A percentile compares a stretch with the other conserved stretches of the same genome.
Conservation (phyloP, 2,329 filamentous ascomycete species). For the Aspergillus caelatus region DNA sequence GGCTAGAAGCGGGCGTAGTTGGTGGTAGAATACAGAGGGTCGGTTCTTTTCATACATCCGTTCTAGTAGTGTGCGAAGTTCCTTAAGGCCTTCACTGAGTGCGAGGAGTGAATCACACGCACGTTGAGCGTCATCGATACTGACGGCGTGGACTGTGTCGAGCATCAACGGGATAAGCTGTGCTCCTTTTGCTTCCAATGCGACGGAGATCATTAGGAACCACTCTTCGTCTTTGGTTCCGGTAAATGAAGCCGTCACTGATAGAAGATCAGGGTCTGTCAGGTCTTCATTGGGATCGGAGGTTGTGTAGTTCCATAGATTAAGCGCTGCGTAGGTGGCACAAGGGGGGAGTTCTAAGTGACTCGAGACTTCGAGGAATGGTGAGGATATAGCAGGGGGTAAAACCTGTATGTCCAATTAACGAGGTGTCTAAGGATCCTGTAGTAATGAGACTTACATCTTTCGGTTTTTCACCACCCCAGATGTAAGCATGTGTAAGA, state of each 20-base stretch:
- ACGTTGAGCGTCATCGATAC: conserved; percentile 37
- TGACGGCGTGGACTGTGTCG: conserved; percentile 50
- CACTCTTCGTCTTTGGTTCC: conserved; percentile 46
- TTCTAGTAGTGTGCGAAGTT: conserved; percentile 47
- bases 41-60: conserved; percentile 56
- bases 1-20: conserved; percentile 55
- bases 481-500: conserved; percentile 79
- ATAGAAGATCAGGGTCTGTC: conserved; percentile 41
- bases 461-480: conserved; percentile 72
- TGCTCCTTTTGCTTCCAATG: conserved; percentile 56
- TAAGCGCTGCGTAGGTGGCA: conserved; percentile 47
- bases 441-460: conserved; percentile 54
- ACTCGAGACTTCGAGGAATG: conserved; percentile 40
- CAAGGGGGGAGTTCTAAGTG: conserved; percentile 43
- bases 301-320: conserved; percentile 43
- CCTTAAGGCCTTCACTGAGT: conserved; percentile 46
- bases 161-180: conserved; percentile 32
- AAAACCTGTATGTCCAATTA: conserved; percentile 28
- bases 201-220: conserved; percentile 57
- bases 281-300: conserved; percentile 29
- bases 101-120: conserved; percentile 45
- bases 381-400: conserved; percentile 39
- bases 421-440: neutral
- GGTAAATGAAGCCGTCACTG: conserved; percentile 39
- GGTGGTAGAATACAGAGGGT: conserved; percentile 55